These are phyloP conservation scores for Penicillium daleae DNA, from an alignment of 495 filamentous ascomycete species.

Conservation along the genomic window DNA sequence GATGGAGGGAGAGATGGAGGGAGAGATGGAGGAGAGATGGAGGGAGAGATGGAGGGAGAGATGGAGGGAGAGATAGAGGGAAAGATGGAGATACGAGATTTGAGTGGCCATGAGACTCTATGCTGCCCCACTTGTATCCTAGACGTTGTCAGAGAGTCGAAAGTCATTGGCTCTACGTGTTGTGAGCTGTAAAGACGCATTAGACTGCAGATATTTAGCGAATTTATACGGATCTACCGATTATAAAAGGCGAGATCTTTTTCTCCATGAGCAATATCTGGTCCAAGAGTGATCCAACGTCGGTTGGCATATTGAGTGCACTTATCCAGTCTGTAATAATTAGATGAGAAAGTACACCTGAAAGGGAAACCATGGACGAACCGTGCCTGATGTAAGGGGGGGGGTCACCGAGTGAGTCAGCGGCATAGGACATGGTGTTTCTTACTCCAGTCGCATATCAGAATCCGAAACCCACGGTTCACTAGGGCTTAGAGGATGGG, in stretches of 20 bases:
- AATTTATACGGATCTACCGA: not conserved
- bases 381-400: no score
- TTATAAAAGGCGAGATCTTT: not conserved
- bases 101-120: not conserved
- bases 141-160: not conserved
- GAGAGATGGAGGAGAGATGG: not conserved
- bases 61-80: not conserved
- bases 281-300: not conserved
- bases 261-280: not conserved
- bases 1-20: not conserved
- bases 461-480: no score
- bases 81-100: not conserved
- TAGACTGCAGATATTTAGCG: not conserved
- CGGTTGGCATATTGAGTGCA: not conserved
- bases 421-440: no score
- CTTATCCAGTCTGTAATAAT: no score
- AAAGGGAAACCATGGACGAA: no score
- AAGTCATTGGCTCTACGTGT: not conserved
- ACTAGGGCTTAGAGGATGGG: no score
- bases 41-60: not conserved
- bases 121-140: not conserved
- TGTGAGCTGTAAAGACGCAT: not conserved
- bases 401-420: no score
- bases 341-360: no score
- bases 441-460: no score